Percentiles rank a stretch among this genome's conserved stretches.
phyloP scores from a whole-genome alignment of 1,284 basidiomycete species.

The Afroboletus lepidellus region DNA sequence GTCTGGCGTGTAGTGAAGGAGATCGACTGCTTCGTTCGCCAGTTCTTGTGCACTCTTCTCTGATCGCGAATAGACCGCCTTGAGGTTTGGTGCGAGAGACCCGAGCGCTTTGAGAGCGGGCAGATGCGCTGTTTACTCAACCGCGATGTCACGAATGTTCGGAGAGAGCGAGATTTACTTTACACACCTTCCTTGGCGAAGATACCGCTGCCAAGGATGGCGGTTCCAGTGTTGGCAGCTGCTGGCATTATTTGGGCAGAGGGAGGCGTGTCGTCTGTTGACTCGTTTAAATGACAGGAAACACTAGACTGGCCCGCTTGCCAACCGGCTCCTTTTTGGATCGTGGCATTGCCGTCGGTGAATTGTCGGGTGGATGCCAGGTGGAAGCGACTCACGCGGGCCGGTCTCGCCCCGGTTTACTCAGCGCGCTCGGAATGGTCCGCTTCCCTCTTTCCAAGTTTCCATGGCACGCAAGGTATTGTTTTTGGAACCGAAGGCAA shows the following conservation, averaged over 20 bases:
- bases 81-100: slow-evolving; percentile 47
- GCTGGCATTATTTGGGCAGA: slow-evolving; percentile 21
- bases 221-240: slow-evolving; percentile 43
- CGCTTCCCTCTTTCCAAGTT: no score
- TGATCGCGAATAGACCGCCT: slow-evolving; percentile 80
- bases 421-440: no score
- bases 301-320: neutral
- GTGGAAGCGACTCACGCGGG: neutral
- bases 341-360: neutral
- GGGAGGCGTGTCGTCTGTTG: neutral
- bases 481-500: neutral
- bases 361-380: neutral
- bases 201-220: slow-evolving; percentile 71
- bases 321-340: neutral
- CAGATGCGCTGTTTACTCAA: slow-evolving; percentile 56
- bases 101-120: slow-evolving; percentile 61
- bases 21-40: slow-evolving; percentile 43
- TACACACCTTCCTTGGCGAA: slow-evolving; percentile 66
- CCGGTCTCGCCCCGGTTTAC: neutral
- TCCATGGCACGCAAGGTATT: neutral
- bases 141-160: slow-evolving; percentile 35
- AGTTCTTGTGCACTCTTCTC: slow-evolving; percentile 56
- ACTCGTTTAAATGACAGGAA: neutral
- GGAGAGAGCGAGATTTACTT: slow-evolving; percentile 11
- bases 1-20: slow-evolving; percentile 41